Evolutionary conservation across 2,329 filamentous ascomycete genomes (phyloP).

Genomic region (Xylariomycetidae sp.): DNA sequence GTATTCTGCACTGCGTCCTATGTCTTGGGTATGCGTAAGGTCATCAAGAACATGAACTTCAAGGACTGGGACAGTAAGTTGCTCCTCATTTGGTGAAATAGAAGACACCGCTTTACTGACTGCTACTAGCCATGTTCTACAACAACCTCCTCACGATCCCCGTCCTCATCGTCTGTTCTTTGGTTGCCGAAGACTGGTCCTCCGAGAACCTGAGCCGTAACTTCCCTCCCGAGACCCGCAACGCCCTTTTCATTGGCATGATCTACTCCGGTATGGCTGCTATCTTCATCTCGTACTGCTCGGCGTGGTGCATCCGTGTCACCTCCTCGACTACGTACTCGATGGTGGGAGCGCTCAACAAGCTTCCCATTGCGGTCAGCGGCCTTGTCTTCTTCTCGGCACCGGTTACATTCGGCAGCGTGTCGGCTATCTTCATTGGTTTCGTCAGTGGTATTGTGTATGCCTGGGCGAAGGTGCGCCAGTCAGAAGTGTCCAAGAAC

Average conservation of each 20-base stretch:
- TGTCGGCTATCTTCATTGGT: constrained; percentile 84
- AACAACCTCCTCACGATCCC: constrained; percentile 98
- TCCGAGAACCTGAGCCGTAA: constrained; percentile 74
- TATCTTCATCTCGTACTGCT: constrained; percentile 99
- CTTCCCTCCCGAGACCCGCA: constrained; percentile 79
- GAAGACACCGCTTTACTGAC: constrained; percentile 22
- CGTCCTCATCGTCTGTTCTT: constrained; percentile 74
- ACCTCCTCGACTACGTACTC: constrained; percentile 97
- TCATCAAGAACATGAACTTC: constrained; percentile 99
- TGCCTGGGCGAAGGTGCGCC: constrained; percentile 76
- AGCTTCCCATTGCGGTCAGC: constrained; percentile 88
- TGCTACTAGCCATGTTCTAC: constrained; percentile 88
- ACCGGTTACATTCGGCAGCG: constrained; percentile 84
- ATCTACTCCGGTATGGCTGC: constrained; percentile 87
- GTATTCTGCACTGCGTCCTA: constrained; percentile 92
- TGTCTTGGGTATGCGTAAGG: constrained; percentile 89
- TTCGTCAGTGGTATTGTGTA: constrained; percentile 93
- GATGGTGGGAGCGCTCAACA: constrained; percentile 97
- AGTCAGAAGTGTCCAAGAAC: constrained; percentile 61
- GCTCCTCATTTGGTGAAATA: not conserved
- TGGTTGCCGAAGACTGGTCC: constrained; percentile 90
- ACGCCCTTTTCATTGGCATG: constrained; percentile 79
- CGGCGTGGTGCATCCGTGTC: constrained; percentile 96
- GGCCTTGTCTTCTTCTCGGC: constrained; percentile 94
- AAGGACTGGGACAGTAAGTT: constrained; percentile 97